These are phyloP conservation scores for Zarea fungicola DNA, from an alignment of 2,329 filamentous ascomycete species.

Conservation along the genomic window DNA sequence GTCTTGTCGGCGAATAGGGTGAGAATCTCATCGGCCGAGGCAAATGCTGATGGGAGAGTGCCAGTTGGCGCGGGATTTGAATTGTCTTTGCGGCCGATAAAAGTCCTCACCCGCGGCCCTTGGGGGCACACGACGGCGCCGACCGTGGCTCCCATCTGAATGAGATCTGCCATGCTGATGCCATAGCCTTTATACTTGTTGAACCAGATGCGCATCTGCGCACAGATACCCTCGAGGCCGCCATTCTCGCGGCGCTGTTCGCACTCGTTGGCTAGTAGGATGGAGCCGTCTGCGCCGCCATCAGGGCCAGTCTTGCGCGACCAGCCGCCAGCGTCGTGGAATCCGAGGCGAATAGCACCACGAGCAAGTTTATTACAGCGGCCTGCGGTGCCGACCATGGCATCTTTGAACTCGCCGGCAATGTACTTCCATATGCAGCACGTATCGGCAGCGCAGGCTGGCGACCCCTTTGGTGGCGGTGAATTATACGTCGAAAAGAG, in stretches of 20 bases:
- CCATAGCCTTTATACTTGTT: slow-evolving; percentile 32
- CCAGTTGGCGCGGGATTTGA: slow-evolving; percentile 31
- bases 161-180: slow-evolving; percentile 47
- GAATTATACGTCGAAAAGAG: slow-evolving; percentile 15
- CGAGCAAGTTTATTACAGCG: slow-evolving; percentile 37
- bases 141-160: slow-evolving; percentile 45
- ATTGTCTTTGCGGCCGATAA: slow-evolving; percentile 44
- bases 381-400: slow-evolving; percentile 29
- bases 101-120: slow-evolving; percentile 41
- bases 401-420: slow-evolving; percentile 28
- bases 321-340: slow-evolving; percentile 41
- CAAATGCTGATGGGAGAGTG: slow-evolving; percentile 37
- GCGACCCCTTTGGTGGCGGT: slow-evolving; percentile 15
- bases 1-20: slow-evolving; percentile 46
- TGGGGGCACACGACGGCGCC: slow-evolving; percentile 40
- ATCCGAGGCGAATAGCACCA: slow-evolving; percentile 37
- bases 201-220: slow-evolving; percentile 31
- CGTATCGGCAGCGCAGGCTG: slow-evolving; percentile 28
- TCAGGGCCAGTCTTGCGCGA: slow-evolving; percentile 25
- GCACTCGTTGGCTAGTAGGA: slow-evolving; percentile 34
- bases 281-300: slow-evolving; percentile 40
- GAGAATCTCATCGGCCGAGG: slow-evolving; percentile 38
- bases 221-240: slow-evolving; percentile 38
- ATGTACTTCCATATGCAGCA: slow-evolving; percentile 40
- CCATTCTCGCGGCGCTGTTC: slow-evolving; percentile 35